Base-by-base conservation (phyloP, 768 basidiomycete genomes). In the Lactarius trivialis region DNA sequence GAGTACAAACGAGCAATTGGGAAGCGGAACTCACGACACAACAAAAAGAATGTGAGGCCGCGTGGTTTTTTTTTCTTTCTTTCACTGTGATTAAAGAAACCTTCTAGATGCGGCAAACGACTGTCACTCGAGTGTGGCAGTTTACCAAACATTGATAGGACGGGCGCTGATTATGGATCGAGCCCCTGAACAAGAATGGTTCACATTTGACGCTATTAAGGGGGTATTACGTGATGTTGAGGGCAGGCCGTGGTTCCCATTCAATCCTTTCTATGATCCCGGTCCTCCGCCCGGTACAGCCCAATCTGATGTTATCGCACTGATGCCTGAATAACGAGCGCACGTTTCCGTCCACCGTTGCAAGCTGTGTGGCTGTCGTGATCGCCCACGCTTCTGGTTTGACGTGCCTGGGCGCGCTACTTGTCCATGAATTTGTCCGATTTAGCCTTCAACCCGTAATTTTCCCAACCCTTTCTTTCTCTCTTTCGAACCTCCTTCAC, bases 231-330 rank as follows among this genome's bases (percentile, higher is more conserved):
- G 75, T 60, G 77, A 83, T 32, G 69, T 75, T 14, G 55, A 61
- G 2, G 69, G 60, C 4, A 48, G 56, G 2, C 61, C 66, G 14
- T 91, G 89, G 89, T 68, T 70, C 30, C 74, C 85, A 3, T 70
- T 73, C 59, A 90, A 89, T 67, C 86, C 89, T 1, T 70, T 77
- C 54, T 90, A 90, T 70, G 86, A 90, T 71, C 84, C 87, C 37
- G 88, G 87, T 1, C 86, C 85, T 8, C 82, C 79, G 0, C 84
- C 86, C 51, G 50, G 24, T 50, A 53, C 26, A 52, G 28, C 51
- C 51, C 28, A 52, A 30, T 33, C 51, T 52, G 32, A 33, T 33
- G 32, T 30, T 8, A 26, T 52, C 17, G 51, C 45, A 11, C 45
- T 26, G 21, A 48, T 24, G 24, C 24, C 45, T 48, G 24, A 48